Conservation (phyloP, 805 yeast species). For the Monosporozyma solicola region DNA sequence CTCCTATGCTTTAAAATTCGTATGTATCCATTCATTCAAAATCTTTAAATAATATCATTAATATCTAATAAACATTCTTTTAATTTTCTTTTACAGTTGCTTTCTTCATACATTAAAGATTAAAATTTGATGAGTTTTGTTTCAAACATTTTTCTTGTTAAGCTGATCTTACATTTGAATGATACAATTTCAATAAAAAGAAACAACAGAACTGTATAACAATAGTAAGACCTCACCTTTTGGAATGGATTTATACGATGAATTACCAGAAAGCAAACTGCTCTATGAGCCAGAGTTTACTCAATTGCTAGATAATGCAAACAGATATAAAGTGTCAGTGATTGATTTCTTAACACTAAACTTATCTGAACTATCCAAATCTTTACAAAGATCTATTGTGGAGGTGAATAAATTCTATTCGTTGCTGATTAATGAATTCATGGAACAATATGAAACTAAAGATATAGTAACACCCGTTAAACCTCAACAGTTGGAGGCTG, state of each 20-base stretch:
- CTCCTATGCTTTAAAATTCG: neutral
- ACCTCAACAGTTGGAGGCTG: neutral
- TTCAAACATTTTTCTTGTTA: neutral
- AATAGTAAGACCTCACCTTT: neutral
- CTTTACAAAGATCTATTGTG: conserved; percentile 27
- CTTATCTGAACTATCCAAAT: conserved; percentile 28
- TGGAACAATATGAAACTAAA: conserved; percentile 7
- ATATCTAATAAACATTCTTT: neutral
- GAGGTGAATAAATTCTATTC: conserved; percentile 27
- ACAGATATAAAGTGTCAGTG: conserved; percentile 28
- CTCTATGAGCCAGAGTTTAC: conserved; percentile 29
- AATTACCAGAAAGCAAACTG: conserved; percentile 31
- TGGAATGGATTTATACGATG: conserved; percentile 36
- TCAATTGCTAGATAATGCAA: conserved; percentile 24
- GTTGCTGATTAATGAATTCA: conserved; percentile 12
- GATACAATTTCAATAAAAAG: neutral
- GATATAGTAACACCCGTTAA: conserved; percentile 1
- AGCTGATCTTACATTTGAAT: neutral
- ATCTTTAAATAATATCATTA: neutral
- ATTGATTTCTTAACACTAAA: conserved; percentile 36
- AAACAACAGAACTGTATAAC: neutral
- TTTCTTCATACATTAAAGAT: neutral
- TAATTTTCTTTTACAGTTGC: neutral
- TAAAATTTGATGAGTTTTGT: neutral
- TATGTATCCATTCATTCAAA: neutral